Evolutionary conservation across 1,284 basidiomycete genomes (phyloP).

Genomic region (Cutaneotrichosporon cavernicola): DNA sequence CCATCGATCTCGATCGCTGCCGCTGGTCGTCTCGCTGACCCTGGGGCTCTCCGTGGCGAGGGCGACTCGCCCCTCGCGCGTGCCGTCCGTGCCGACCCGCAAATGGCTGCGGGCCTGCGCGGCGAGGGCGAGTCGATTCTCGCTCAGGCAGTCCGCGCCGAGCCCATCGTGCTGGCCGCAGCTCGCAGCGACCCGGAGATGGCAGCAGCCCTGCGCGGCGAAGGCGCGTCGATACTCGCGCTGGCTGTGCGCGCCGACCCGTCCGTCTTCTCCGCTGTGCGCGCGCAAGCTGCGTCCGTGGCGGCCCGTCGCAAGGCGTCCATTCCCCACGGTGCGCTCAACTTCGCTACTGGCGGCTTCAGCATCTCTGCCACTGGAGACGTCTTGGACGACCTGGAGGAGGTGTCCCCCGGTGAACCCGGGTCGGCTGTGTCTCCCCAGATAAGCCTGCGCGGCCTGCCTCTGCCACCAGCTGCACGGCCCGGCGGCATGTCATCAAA

Average conservation of each 20-base stretch:
- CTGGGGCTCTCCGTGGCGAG: not conserved
- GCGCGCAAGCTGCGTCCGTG: not conserved
- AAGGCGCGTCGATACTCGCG: slow-evolving; percentile 5
- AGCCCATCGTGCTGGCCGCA: not conserved
- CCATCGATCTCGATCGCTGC: not conserved
- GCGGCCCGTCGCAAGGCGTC: slow-evolving; percentile 3
- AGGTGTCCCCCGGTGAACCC: not conserved
- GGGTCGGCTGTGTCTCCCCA: not conserved
- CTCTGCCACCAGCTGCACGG: not conserved
- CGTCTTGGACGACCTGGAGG: not conserved
- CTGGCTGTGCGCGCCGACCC: slow-evolving; percentile 5
- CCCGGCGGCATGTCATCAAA: slow-evolving; percentile 20
- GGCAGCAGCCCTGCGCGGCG: not conserved
- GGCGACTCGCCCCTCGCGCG: not conserved
- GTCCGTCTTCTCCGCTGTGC: not conserved
- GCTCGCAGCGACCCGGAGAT: slow-evolving; percentile 3
- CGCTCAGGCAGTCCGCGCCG: slow-evolving; percentile 6
- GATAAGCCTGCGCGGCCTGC: not conserved
- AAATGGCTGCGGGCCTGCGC: slow-evolving; percentile 1
- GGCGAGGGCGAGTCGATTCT: slow-evolving; percentile 1
- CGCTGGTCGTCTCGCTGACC: not conserved
- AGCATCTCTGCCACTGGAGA: not conserved
- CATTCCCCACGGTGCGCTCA: not conserved
- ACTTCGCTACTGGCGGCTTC: not conserved
- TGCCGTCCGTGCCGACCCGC: not conserved